Conservation (phyloP, 2,329 filamentous ascomycete species). For the Fusarium sambucinum region DNA sequence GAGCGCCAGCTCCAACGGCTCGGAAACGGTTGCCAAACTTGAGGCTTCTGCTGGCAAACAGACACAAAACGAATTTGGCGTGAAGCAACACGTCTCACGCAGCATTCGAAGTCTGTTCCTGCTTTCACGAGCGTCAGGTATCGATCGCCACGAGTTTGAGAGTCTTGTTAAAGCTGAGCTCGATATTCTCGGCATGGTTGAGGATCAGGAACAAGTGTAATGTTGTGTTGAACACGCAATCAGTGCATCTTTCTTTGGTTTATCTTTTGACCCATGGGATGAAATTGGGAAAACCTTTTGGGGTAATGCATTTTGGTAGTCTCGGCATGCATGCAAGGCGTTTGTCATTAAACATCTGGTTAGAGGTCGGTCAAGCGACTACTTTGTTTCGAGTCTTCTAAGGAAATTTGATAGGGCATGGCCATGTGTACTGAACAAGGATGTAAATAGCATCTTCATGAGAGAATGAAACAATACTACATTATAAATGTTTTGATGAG, state of each 20-base stretch:
- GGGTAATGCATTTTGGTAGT: slow-evolving; percentile 17
- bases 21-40: slow-evolving; percentile 70
- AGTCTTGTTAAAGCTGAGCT: slow-evolving; percentile 77
- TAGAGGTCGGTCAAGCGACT: slow-evolving; percentile 8
- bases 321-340: slow-evolving; percentile 43
- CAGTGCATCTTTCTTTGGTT: background rate
- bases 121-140: slow-evolving; percentile 76
- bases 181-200: slow-evolving; percentile 76
- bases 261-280: slow-evolving; percentile 1
- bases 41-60: slow-evolving; percentile 67
- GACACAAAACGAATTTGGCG: slow-evolving; percentile 75
- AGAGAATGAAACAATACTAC: slow-evolving; percentile 31
- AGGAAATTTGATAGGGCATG: slow-evolving; percentile 16
- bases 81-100: slow-evolving; percentile 83
- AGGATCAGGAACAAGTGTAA: slow-evolving; percentile 60
- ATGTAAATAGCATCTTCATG: slow-evolving; percentile 18
- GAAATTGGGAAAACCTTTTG: slow-evolving; percentile 3
- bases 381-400: slow-evolving; percentile 9
- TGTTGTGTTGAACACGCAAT: background rate
- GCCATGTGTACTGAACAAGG: background rate
- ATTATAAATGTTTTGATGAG: background rate
- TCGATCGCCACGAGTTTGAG: slow-evolving; percentile 81
- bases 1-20: slow-evolving; percentile 68
- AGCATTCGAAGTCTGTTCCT: slow-evolving; percentile 82
- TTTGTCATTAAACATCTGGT: slow-evolving; percentile 35